Evolutionary conservation across 1,139 yeast genomes (phyloP), one percentile per base, ranked within the genome.

Genomic region (Meyerozyma sp.): DNA sequence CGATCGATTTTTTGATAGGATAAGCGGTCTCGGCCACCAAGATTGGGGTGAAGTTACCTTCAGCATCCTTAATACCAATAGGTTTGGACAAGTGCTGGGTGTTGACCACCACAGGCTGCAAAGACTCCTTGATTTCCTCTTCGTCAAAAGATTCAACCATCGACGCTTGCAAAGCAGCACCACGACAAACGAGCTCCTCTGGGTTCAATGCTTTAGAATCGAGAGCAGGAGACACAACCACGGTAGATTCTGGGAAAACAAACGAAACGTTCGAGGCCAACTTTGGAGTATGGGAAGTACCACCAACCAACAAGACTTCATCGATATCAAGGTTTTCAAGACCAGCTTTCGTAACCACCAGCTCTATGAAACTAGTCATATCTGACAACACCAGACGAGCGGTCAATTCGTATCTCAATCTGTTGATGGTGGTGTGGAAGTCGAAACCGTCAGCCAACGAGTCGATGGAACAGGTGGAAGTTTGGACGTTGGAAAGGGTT

Each of bases 101-200:
- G 73, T 87, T 87, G 53, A 90, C 77, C 49, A 91, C 88, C 47
- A 87, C 79, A 40, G 97, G 94, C 65, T 87, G 86, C 56, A 84
- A 75, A 48, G 95, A 84, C 67, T 90, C 96, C 44, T 76, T 73
- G 56, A 93, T 77, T 69, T 91, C 98, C 44, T 86, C 94, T 47
- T 78, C 88, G 59, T 91, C 98, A 57, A 84, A 89, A 44, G 81
- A 73, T 57, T 88, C 87, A 52, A 91, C 77, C 63, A 94, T 73
- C 36, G 96, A 81, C 42, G 97, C 98, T 75, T 94, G 98, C 62
- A 93, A 78, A 48, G 98, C 97, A 49, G 96, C 95, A 70, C 99
- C 99, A 63, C 95, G 85, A 53, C 95, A 84, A 53, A 85, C 75
- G 59, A 90, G 77, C 71, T 94, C 98, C 58, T 88, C 81, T 49